phyloP scores from a whole-genome alignment of 2,329 filamentous ascomycete genomes.

The Botrytis byssoidea region DNA sequence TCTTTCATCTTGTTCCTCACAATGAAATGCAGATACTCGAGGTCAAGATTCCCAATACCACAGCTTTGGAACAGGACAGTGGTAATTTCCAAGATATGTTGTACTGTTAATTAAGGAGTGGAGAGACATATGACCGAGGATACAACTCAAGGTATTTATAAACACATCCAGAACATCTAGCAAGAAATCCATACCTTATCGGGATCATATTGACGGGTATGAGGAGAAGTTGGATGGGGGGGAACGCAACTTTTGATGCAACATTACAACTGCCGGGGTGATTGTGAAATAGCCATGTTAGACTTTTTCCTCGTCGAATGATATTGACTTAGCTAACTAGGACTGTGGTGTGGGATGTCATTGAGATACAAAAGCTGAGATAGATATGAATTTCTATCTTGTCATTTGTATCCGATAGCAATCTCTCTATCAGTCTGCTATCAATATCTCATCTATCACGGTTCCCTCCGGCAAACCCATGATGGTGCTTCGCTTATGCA shows the following conservation, averaged over 20 bases:
- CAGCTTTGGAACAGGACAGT: constrained; percentile 5
- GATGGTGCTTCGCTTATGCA: constrained; percentile 7
- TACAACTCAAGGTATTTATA: constrained; percentile 20
- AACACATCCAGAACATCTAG: not conserved
- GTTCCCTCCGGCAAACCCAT: not conserved
- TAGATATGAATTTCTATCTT: not conserved
- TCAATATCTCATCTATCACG: constrained; percentile 10
- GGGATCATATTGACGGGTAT: constrained; percentile 19
- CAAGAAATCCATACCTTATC: constrained; percentile 16
- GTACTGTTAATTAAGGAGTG: constrained; percentile 15
- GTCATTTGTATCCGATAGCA: constrained; percentile 16
- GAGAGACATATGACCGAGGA: constrained; percentile 18
- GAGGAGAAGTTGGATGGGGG: not conserved
- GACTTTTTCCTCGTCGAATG: not conserved
- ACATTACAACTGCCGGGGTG: not conserved
- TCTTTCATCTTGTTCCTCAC: constrained; percentile 20
- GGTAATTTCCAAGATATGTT: constrained; percentile 9
- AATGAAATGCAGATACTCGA: constrained; percentile 13
- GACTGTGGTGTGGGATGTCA: not conserved
- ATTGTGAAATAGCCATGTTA: not conserved
- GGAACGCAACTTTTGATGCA: constrained; percentile 14
- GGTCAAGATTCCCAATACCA: constrained; percentile 6
- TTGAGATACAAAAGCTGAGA: not conserved
- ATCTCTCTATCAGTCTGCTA: not conserved
- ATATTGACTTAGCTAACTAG: not conserved